phyloP scores from a whole-genome alignment of 208 protist genomes.

The Leishmania arabica region DNA sequence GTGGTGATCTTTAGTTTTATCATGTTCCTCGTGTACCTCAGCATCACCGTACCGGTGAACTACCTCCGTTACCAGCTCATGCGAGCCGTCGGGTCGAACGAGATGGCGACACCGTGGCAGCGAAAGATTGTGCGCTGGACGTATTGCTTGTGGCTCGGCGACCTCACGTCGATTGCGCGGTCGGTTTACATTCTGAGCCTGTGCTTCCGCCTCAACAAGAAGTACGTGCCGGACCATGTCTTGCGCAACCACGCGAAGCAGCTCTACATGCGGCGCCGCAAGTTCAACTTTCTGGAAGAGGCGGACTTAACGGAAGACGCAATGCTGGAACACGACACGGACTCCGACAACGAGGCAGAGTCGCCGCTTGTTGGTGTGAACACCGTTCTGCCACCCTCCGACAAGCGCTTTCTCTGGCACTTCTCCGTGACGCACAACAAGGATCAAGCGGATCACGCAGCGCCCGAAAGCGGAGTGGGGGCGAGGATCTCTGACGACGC shows the following conservation, averaged over 20 bases:
- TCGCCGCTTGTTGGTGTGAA: conserved; percentile 13
- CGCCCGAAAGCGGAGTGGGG: not conserved
- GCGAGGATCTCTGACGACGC: not conserved
- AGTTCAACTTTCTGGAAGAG: conserved; percentile 34
- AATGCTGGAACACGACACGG: conserved; percentile 13
- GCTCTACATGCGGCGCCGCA: conserved; percentile 36
- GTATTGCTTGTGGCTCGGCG: conserved; percentile 65
- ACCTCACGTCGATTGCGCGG: conserved; percentile 63
- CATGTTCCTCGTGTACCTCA: conserved; percentile 64
- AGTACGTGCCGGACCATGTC: conserved; percentile 86
- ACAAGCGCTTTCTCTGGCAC: conserved; percentile 27
- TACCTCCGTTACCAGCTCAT: conserved; percentile 68
- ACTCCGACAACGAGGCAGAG: conserved; percentile 34
- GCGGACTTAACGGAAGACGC: conserved; percentile 22
- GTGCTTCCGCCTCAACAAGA: conserved; percentile 82
- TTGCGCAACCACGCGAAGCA: conserved; percentile 64
- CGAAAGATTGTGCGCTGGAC: conserved; percentile 41
- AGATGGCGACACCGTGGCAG: conserved; percentile 30
- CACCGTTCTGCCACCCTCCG: not conserved
- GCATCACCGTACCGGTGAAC: conserved; percentile 72
- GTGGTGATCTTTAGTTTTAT: conserved; percentile 60
- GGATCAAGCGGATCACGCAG: not conserved
- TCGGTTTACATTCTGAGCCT: conserved; percentile 69
- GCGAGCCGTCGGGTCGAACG: conserved; percentile 39
- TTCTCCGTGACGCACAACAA: conserved; percentile 3